These are phyloP conservation scores for Neurospora tetrasperma DNA, from an alignment of 495 filamentous ascomycete species.

Conservation along the genomic window DNA sequence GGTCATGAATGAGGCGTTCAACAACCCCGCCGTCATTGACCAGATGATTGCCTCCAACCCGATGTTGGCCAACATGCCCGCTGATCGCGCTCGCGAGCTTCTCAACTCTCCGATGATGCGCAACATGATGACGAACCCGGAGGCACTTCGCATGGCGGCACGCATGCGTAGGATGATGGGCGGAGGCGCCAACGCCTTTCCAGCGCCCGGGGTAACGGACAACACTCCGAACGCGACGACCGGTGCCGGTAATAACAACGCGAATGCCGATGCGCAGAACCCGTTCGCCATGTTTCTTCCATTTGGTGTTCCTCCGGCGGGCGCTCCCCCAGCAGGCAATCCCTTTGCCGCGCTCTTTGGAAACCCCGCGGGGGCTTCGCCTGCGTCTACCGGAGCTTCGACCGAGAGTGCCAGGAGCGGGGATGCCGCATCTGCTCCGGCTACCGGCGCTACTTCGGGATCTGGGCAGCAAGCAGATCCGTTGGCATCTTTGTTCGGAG, in stretches of 20 bases:
- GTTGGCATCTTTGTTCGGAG: conserved; percentile 33
- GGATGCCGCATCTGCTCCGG: not conserved
- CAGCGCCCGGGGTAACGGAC: conserved; percentile 82
- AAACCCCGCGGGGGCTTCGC: conserved; percentile 11
- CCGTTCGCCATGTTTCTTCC: conserved; percentile 27
- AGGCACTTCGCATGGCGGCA: conserved; percentile 65
- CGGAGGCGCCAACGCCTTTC: conserved; percentile 50
- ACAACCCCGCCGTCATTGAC: conserved; percentile 85
- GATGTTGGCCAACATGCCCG: conserved; percentile 74
- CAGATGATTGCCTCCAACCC: conserved; percentile 87
- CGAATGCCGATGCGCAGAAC: conserved; percentile 23
- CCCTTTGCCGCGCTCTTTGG: conserved; percentile 67
- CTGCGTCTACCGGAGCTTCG: conserved; percentile 3
- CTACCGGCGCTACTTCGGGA: conserved; percentile 7
- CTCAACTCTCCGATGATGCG: conserved; percentile 79
- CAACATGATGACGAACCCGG: conserved; percentile 92
- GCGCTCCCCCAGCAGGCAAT: conserved; percentile 44
- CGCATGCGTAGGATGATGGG: conserved; percentile 68
- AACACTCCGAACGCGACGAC: conserved; percentile 40
- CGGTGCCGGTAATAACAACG: conserved; percentile 9
- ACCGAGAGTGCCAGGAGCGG: not conserved
- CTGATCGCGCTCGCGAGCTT: conserved; percentile 56
- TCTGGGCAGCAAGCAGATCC: conserved; percentile 25
- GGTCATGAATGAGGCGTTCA: conserved; percentile 84
- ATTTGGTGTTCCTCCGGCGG: conserved; percentile 25